These are phyloP conservation scores for Botrytis elliptica DNA, from an alignment of 2,329 filamentous ascomycete species.

Conservation along the genomic window DNA sequence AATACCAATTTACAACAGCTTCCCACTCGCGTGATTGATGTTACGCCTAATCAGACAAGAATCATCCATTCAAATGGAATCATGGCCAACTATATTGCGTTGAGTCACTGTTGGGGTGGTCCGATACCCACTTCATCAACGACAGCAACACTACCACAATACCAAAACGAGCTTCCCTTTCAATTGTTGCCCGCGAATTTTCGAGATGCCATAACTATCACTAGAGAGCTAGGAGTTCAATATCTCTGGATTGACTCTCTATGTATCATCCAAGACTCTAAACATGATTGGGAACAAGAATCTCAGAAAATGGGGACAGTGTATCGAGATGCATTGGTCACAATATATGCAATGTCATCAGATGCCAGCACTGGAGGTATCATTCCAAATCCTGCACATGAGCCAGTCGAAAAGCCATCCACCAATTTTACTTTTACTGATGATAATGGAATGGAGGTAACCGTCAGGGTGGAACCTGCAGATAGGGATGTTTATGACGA, in stretches of 20 bases:
- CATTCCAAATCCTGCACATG: not conserved
- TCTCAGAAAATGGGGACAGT: not conserved
- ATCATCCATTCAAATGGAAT: not conserved
- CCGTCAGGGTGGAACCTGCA: not conserved
- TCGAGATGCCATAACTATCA: not conserved
- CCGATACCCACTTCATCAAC: not conserved
- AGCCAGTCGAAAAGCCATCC: not conserved
- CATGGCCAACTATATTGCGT: not conserved
- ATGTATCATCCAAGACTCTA: not conserved
- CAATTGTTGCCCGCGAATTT: not conserved
- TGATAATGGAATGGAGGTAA: not conserved
- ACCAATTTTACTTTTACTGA: not conserved
- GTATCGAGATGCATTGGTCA: not conserved
- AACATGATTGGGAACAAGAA: not conserved
- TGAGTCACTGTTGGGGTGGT: not conserved
- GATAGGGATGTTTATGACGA: not conserved
- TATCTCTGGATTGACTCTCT: not conserved
- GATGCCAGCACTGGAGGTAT: not conserved
- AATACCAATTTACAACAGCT: not conserved
- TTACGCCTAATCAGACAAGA: not conserved
- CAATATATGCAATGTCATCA: not conserved
- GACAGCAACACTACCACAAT: not conserved
- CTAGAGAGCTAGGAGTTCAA: not conserved
- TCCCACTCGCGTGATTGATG: not conserved
- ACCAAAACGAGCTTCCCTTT: not conserved